Conservation (phyloP, 192 early-diverging fungal genomes). For the Coemansia sp. region DNA sequence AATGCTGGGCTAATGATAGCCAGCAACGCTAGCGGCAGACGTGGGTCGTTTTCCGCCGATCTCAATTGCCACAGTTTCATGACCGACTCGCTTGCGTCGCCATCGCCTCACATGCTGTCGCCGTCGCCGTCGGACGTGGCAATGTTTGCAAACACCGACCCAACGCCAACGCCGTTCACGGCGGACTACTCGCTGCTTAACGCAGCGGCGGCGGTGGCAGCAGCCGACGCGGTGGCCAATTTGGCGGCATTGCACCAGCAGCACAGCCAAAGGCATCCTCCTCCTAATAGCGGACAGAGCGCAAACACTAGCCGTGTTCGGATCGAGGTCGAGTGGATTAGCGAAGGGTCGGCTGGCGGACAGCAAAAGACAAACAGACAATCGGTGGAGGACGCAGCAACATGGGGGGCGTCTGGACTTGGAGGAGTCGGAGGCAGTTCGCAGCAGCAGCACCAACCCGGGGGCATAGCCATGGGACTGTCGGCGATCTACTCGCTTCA, state of each 20-base stretch:
- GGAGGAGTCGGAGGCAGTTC: constrained; percentile 6
- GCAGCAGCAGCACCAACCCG: background rate
- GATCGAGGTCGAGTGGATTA: constrained; percentile 47
- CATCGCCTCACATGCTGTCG: constrained; percentile 18
- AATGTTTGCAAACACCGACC: constrained; percentile 30
- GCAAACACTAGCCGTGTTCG: constrained; percentile 25
- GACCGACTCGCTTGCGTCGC: background rate
- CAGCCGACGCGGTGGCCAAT: constrained; percentile 20
- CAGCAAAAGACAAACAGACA: constrained; percentile 15
- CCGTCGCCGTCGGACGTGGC: constrained; percentile 43
- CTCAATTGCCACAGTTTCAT: constrained; percentile 12
- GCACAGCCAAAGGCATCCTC: constrained; percentile 4
- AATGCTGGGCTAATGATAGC: constrained; percentile 4
- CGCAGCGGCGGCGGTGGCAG: constrained; percentile 27
- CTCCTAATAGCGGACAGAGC: too few species aligned
- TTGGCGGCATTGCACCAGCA: constrained; percentile 12
- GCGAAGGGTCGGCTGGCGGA: constrained; percentile 11
- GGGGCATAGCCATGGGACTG: background rate
- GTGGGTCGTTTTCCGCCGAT: constrained; percentile 30
- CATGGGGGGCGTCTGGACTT: constrained; percentile 10
- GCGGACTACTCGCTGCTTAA: constrained; percentile 24
- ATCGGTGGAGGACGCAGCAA: constrained; percentile 22
- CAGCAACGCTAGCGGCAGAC: background rate
- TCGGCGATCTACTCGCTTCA: constrained; percentile 19
- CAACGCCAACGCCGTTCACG: background rate